phyloP scores from a whole-genome alignment of 345 rosid species.

The Heritiera fomes region DNA sequence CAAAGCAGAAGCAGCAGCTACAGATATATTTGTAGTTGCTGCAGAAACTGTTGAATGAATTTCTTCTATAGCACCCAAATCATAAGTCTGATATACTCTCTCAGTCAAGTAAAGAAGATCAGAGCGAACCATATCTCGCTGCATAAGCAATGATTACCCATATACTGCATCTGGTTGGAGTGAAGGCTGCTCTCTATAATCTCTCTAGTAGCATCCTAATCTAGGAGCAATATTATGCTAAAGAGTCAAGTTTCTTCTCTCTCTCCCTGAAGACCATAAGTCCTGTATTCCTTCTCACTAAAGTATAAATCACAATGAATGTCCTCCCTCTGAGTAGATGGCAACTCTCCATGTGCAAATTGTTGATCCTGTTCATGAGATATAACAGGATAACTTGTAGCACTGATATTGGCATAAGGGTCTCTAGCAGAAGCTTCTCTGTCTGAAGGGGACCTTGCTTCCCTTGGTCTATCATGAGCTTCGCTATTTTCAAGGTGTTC shows the following conservation, averaged over 20 bases:
- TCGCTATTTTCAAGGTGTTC: slow-evolving; percentile 27
- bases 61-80: slow-evolving; percentile 40
- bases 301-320: slow-evolving; percentile 47
- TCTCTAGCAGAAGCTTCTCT: slow-evolving; percentile 39
- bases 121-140: slow-evolving; percentile 36
- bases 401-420: slow-evolving; percentile 26
- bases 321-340: slow-evolving; percentile 37
- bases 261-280: slow-evolving; percentile 62
- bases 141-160: slow-evolving; percentile 28
- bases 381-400: slow-evolving; percentile 32
- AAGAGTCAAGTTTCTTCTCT: slow-evolving; percentile 48
- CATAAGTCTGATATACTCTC: slow-evolving; percentile 45
- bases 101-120: slow-evolving; percentile 39
- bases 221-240: slow-evolving; percentile 31
- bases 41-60: slow-evolving; percentile 30
- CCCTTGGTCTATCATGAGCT: slow-evolving; percentile 31
- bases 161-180: slow-evolving; percentile 39
- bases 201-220: slow-evolving; percentile 39
- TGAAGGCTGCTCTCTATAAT: slow-evolving; percentile 38
- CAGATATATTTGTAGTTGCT: slow-evolving; percentile 25
- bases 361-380: slow-evolving; percentile 51
- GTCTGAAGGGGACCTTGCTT: slow-evolving; percentile 23
- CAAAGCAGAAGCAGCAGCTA: slow-evolving; percentile 21
- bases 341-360: slow-evolving; percentile 24
- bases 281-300: slow-evolving; percentile 68